Conservation (phyloP, 345 rosid genomes). For the Sisymbrium altissimum region DNA sequence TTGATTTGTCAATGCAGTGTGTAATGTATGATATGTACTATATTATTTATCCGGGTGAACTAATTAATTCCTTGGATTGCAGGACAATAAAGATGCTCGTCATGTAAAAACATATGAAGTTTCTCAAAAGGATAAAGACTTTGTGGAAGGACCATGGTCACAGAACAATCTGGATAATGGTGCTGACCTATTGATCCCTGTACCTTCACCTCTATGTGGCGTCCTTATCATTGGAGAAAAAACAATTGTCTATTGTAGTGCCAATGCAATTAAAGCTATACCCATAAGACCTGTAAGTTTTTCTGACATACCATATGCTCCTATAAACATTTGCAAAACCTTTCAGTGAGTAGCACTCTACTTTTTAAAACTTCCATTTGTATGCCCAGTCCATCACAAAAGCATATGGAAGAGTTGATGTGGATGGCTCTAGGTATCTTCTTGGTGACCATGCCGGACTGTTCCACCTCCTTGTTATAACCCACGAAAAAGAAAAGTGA, state of each 20-base stretch:
- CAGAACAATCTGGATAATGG: constrained; percentile 93
- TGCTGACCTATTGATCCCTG: constrained; percentile 80
- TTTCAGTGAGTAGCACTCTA: constrained; percentile 1
- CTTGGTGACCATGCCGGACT: constrained; percentile 90
- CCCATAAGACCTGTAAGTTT: constrained; percentile 74
- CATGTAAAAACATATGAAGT: constrained; percentile 92
- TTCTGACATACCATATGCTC: background rate
- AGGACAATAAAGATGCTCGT: constrained; percentile 96
- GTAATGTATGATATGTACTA: background rate
- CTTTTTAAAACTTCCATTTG: constrained; percentile 13
- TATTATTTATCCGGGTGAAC: background rate
- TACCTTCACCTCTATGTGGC: constrained; percentile 87
- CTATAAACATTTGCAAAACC: background rate
- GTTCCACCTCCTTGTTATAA: constrained; percentile 81
- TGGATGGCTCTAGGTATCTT: constrained; percentile 91
- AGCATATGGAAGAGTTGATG: constrained; percentile 94
- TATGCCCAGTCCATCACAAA: constrained; percentile 65
- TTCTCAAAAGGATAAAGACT: constrained; percentile 47
- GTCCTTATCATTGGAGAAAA: constrained; percentile 93
- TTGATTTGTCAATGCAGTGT: background rate
- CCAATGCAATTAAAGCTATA: constrained; percentile 75
- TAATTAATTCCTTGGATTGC: constrained; percentile 14
- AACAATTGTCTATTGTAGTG: constrained; percentile 86
- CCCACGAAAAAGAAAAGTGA: constrained; percentile 90
- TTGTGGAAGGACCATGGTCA: constrained; percentile 91